phyloP scores from a whole-genome alignment of 371 early-diverging fungal genomes.

The Parasitella parasitica region DNA sequence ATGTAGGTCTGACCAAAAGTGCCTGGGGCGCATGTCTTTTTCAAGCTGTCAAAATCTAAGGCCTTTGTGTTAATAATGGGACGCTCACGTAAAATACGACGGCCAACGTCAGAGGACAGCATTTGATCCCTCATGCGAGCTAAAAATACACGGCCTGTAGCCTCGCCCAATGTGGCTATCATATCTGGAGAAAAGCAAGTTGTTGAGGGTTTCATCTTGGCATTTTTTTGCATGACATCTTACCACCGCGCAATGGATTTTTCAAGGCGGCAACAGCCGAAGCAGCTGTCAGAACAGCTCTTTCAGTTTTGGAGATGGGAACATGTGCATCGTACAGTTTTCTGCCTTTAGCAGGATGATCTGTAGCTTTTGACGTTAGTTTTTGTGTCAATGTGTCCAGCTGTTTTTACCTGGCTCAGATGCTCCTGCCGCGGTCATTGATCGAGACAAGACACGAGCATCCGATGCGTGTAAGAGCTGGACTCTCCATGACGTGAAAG shows the following conservation, averaged over 20 bases:
- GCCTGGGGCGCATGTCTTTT: conserved; percentile 60
- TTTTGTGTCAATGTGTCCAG: too few species aligned
- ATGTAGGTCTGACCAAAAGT: conserved; percentile 89
- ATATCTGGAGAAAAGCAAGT: conserved; percentile 58
- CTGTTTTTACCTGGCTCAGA: not conserved
- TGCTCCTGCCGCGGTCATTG: not conserved
- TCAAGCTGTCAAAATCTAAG: conserved; percentile 65
- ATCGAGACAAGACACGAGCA: not conserved
- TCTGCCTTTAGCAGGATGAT: not conserved
- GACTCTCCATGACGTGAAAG: not conserved
- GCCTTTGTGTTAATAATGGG: conserved; percentile 71
- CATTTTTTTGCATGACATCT: not conserved
- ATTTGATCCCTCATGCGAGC: conserved; percentile 74
- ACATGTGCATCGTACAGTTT: conserved; percentile 57
- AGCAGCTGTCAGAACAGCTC: conserved; percentile 64
- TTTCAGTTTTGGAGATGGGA: conserved; percentile 57
- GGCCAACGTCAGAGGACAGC: conserved; percentile 73
- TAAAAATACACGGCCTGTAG: conserved; percentile 73
- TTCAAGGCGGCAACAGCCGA: conserved; percentile 77
- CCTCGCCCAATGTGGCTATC: conserved; percentile 92
- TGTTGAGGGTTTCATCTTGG: not conserved
- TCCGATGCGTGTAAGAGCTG: not conserved
- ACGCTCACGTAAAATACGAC: conserved; percentile 80
- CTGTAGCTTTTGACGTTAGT: not conserved
- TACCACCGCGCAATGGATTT: conserved; percentile 82